Evolutionary conservation across 495 filamentous ascomycete genomes (phyloP).

Genomic region (Hypoxylon cercidicola): DNA sequence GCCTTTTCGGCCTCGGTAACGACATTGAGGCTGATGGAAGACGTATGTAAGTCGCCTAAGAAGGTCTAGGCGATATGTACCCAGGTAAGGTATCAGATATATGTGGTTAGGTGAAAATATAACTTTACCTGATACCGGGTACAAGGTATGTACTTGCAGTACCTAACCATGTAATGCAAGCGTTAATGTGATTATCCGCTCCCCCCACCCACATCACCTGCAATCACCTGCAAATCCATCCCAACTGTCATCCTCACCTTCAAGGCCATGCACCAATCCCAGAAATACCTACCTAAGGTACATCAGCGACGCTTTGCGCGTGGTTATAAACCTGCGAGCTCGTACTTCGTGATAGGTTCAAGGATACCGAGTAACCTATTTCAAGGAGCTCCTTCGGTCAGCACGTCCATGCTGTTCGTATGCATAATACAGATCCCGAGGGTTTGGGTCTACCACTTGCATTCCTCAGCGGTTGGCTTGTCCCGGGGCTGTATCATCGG

Average conservation of each 20-base stretch:
- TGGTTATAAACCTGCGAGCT: slow-evolving; percentile 3
- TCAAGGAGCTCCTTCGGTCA: neutral
- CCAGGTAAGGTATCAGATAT: neutral
- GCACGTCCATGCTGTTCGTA: slow-evolving; percentile 6
- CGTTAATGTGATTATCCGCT: slow-evolving; percentile 24
- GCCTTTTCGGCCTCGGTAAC: slow-evolving; percentile 10
- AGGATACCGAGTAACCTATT: neutral
- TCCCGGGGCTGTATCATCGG: slow-evolving; percentile 15
- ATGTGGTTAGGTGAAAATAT: too few relatives aligned
- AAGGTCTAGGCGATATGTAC: neutral
- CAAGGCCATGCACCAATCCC: neutral
- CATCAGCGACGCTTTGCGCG: neutral
- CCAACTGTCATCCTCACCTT: neutral
- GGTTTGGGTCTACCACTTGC: slow-evolving; percentile 18
- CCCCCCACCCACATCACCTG: slow-evolving; percentile 16
- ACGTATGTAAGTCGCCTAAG: neutral
- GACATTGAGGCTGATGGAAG: slow-evolving; percentile 24
- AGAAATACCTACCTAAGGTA: slow-evolving; percentile 7
- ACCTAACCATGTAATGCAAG: neutral
- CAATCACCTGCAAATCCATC: neutral
- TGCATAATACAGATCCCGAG: slow-evolving; percentile 19
- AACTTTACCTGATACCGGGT: too few relatives aligned
- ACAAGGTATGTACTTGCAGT: neutral
- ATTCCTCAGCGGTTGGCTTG: slow-evolving; percentile 5
- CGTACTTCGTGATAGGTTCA: slow-evolving; percentile 3